Conservation (phyloP, 2,329 filamentous ascomycete species). For the Scolecobasidium constrictum region DNA sequence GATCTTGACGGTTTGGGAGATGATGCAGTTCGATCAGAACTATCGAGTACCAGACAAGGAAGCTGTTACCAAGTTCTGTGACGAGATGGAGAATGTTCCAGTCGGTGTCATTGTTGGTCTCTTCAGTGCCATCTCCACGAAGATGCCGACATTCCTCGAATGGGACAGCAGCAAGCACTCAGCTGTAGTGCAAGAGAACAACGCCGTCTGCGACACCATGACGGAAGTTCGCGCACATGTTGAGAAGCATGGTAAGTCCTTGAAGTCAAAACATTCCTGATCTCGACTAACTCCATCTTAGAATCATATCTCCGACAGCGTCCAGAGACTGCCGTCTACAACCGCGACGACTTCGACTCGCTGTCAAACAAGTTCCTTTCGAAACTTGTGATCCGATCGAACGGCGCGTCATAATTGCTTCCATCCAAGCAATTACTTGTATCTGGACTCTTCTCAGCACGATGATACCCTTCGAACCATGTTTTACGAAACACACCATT, state of each 20-base stretch:
- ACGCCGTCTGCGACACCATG: constrained; percentile 88
- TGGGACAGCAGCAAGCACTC: constrained; percentile 92
- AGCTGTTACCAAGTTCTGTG: constrained; percentile 88
- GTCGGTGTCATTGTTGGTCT: constrained; percentile 93
- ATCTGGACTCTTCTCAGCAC: neutral
- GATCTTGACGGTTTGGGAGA: constrained; percentile 88
- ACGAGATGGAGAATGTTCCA: constrained; percentile 90
- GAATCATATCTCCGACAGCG: constrained; percentile 79
- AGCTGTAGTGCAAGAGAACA: constrained; percentile 81
- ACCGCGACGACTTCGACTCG: constrained; percentile 86
- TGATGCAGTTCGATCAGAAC: constrained; percentile 98
- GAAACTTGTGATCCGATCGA: constrained; percentile 90
- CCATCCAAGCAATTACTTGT: too few relatives aligned
- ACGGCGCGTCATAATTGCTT: constrained; percentile 27
- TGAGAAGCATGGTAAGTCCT: constrained; percentile 74
- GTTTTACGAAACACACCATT: neutral
- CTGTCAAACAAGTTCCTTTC: constrained; percentile 96
- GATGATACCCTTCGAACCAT: neutral
- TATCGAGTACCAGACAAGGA: constrained; percentile 80
- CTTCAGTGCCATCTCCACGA: constrained; percentile 96
- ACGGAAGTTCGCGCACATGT: constrained; percentile 91
- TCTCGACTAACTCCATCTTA: constrained; percentile 25
- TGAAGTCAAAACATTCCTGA: neutral
- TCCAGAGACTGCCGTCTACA: constrained; percentile 64
- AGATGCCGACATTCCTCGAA: constrained; percentile 82